phyloP scores from a whole-genome alignment of 208 protist genomes.

The Acanthamoeba polyphaga region DNA sequence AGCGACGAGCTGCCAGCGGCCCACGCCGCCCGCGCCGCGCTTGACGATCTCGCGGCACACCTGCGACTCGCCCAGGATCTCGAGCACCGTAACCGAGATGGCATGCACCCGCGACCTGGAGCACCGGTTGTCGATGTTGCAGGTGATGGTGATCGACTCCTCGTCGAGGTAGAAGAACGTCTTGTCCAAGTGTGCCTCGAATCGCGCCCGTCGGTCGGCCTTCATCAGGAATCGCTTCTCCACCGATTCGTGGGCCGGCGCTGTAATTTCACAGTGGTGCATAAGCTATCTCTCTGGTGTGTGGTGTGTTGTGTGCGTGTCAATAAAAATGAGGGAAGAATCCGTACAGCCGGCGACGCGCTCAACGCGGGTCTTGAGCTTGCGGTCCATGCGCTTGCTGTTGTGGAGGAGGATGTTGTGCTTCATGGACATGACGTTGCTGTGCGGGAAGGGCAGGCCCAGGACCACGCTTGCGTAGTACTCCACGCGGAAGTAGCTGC shows the following conservation, averaged over 20 bases:
- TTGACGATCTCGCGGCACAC: slow-evolving; percentile 42
- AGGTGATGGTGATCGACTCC: slow-evolving; percentile 45
- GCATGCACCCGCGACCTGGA: not conserved
- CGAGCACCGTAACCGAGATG: slow-evolving; percentile 13
- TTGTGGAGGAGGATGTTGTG: slow-evolving; percentile 27
- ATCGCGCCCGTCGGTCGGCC: not conserved
- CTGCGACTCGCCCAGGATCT: slow-evolving; percentile 45
- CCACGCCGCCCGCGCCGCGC: slow-evolving; percentile 1
- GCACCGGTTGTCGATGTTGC: slow-evolving; percentile 47
- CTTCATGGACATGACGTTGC: slow-evolving; percentile 49
- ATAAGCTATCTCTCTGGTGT: not conserved
- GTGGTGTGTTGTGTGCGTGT: not conserved
- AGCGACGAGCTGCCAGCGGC: slow-evolving; percentile 21
- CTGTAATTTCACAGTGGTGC: not conserved
- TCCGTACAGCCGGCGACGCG: slow-evolving; percentile 7
- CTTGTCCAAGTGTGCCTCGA: slow-evolving; percentile 16
- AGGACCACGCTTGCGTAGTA: slow-evolving; percentile 12
- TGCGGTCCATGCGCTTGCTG: slow-evolving; percentile 43
- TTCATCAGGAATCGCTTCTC: slow-evolving; percentile 33
- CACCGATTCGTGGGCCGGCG: not conserved
- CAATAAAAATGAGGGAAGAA: not conserved
- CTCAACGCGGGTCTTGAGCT: slow-evolving; percentile 28
- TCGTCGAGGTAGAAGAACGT: slow-evolving; percentile 35
- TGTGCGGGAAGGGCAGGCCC: slow-evolving; percentile 32
- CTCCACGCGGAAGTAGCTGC: slow-evolving; percentile 38